A percentile compares a stretch with the other conserved stretches of the same genome.
Evolutionary conservation across 2,329 filamentous ascomycete genomes (phyloP).

Genomic region (Lachnellula cervina): DNA sequence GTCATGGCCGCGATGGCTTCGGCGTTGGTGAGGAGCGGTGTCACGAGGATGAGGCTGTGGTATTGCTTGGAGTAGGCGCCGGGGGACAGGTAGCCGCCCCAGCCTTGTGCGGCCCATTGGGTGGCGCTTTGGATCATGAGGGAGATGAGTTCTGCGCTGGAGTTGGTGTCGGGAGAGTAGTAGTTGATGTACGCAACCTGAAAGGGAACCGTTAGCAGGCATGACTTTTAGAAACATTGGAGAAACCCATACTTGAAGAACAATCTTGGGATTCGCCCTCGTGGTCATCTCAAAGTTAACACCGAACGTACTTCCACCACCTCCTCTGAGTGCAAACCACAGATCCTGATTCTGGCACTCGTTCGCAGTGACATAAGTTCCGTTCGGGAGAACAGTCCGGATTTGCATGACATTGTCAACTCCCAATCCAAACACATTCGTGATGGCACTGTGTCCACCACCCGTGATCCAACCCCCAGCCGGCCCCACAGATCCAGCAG

Average conservation of each 20-base stretch:
- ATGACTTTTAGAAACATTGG: too few species aligned
- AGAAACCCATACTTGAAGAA: background rate
- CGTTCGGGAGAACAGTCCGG: conserved; percentile 48
- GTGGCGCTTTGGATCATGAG: background rate
- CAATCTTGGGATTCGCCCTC: background rate
- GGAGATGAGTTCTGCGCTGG: background rate
- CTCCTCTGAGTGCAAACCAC: conserved; percentile 58
- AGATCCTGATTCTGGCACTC: conserved; percentile 49
- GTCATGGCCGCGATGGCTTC: background rate
- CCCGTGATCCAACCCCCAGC: conserved; percentile 56
- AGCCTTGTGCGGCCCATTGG: background rate
- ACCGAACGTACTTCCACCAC: conserved; percentile 37
- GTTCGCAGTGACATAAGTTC: conserved; percentile 45
- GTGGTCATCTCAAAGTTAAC: conserved; percentile 20
- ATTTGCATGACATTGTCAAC: conserved; percentile 56
- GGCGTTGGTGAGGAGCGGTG: background rate
- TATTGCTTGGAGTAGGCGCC: background rate
- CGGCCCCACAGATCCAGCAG: conserved; percentile 48
- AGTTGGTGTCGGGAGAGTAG: background rate
- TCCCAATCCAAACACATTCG: conserved; percentile 42
- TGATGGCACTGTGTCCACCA: conserved; percentile 49
- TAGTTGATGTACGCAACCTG: background rate
- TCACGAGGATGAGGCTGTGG: background rate
- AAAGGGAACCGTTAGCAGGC: background rate
- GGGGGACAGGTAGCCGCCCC: background rate